Conservation (phyloP, 1,284 basidiomycete genomes). For the Cutaneotrichosporon cyanovorans region DNA sequence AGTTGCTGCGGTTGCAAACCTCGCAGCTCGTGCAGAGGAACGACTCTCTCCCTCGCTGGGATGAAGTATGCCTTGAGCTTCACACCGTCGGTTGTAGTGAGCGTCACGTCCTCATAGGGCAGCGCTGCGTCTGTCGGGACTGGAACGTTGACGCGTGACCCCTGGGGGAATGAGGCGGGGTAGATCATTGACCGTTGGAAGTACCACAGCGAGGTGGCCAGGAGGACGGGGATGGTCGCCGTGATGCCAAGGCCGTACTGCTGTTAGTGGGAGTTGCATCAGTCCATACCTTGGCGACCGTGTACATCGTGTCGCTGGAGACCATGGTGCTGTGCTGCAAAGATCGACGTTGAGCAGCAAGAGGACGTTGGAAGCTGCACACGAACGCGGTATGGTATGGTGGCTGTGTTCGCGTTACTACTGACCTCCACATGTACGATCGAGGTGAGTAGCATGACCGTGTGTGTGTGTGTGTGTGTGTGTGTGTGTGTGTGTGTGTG, state of each 20-base stretch:
- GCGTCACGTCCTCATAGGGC: conserved; percentile 61
- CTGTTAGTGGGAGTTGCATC: background rate
- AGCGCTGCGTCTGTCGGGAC: conserved; percentile 62
- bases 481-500: too few relatives aligned
- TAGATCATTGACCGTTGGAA: conserved; percentile 85
- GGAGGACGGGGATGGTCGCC: conserved; percentile 19
- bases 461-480: too few relatives aligned
- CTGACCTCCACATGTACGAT: too few relatives aligned
- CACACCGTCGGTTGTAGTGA: conserved; percentile 58
- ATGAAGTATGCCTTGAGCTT: conserved; percentile 59
- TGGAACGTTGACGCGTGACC: conserved; percentile 70
- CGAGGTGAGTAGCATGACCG: too few relatives aligned
- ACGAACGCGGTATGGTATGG: too few relatives aligned
- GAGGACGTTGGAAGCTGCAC: too few relatives aligned
- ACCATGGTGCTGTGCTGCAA: conserved; percentile 19
- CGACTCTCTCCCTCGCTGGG: conserved; percentile 31
- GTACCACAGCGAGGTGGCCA: conserved; percentile 66
- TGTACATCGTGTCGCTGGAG: conserved; percentile 24
- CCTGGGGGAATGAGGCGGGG: conserved; percentile 74
- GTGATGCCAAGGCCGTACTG: conserved; percentile 35
- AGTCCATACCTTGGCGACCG: conserved; percentile 55
- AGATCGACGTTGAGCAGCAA: too few relatives aligned
- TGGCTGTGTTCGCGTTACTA: too few relatives aligned
- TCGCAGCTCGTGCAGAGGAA: conserved; percentile 20
- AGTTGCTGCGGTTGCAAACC: conserved; percentile 21